These are phyloP conservation scores for Saururus chinensis DNA, from an alignment of 164 flowering plant genomes.

Conservation along the genomic window DNA sequence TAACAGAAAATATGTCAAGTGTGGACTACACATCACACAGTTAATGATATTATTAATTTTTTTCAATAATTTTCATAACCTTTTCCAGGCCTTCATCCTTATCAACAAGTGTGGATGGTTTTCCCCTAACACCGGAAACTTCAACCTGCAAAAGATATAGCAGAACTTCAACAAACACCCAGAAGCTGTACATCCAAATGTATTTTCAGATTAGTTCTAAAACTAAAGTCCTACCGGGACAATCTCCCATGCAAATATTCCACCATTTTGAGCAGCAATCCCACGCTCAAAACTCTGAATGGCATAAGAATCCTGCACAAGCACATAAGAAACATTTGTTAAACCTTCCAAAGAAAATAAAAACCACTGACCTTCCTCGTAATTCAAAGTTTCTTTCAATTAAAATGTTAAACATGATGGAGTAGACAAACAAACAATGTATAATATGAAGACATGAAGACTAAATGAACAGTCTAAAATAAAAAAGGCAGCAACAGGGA, in stretches of 20 bases:
- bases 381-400: too few relatives aligned
- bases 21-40: neutral
- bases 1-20: neutral
- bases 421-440: too few relatives aligned
- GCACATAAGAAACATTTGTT: neutral
- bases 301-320: slow-evolving; percentile 68
- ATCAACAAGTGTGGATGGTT: slow-evolving; percentile 36
- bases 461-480: neutral
- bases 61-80: slow-evolving; percentile 22
- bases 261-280: slow-evolving; percentile 65
- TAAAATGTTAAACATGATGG: too few relatives aligned
- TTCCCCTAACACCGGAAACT: slow-evolving; percentile 64
- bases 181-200: neutral
- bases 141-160: slow-evolving; percentile 39
- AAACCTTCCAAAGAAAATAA: neutral
- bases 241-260: slow-evolving; percentile 86
- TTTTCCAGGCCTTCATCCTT: slow-evolving; percentile 72
- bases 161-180: too few relatives aligned
- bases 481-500: neutral
- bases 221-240: slow-evolving; percentile 42
- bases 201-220: neutral
- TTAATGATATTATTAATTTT: neutral
- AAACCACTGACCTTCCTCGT: neutral
- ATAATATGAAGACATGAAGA: too few relatives aligned
- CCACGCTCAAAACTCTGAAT: slow-evolving; percentile 88